Base-by-base conservation (phyloP, 805 yeast genomes). In the Candida sakaeoensis region DNA sequence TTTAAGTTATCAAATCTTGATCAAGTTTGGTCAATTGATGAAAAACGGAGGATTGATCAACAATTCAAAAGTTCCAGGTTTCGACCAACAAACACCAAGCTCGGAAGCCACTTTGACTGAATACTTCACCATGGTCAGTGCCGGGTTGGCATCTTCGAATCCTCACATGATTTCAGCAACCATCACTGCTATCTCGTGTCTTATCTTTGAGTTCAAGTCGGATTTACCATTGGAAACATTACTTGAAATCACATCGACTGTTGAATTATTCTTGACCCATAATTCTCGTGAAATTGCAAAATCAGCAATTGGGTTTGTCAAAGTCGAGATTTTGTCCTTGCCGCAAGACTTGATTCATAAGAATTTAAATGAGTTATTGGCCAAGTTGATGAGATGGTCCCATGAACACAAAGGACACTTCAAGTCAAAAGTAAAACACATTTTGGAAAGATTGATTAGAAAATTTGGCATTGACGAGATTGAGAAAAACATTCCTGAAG, bases 161-260 rank as follows among this genome's bases (percentile, higher is more conserved):
- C 91, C 95, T 25, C 95, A 91, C 65, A 91, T 91, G 96, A 85
- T 93, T 23, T 86, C 96, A 54, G 97, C 98, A n/a, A 53, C 74
- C 31, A 80, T 93, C 51, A 89, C 96, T 5, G 95, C 96, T 0
- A 69, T 91, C 40, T 82, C 95, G 33, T 82, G 96, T 55, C 66
- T 91, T 33, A 72, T 93, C 28, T 91, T 80, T 61, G 97, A 93
- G 63, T 95, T 86, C 65, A 82, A 82, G 52, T 77, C 77, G 39
- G 66, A 70, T 26, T 70, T 93, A 45, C 76, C 80, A 9, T 52
- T 66, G 18, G 82, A 78, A 10, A 68, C 81, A 37, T 65, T 88
- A 31, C 57, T 77, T 47, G 98, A 93, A 55, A 69, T 93, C 31
- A 77, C 87, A 17, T 80, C 89, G 8, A 89, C 96, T 2, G 85